Base-by-base conservation (phyloP, 306 rosid genomes). In the Pueraria montana region DNA sequence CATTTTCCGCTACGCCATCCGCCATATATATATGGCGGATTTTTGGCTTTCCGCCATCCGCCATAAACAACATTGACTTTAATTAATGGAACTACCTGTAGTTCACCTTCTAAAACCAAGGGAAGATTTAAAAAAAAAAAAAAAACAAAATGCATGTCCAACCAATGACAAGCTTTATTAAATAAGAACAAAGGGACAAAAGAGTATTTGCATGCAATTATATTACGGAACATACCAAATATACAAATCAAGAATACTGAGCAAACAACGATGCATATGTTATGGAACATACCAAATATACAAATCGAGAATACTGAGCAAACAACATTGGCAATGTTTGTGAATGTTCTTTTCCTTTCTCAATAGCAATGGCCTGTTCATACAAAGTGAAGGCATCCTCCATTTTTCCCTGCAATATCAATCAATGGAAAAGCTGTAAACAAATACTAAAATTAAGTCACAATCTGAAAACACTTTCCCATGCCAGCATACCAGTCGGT, bases 291-390 rank as follows among this genome's bases (percentile, higher is more conserved):
- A 96, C 99, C 99, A 96, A 84, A 87, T 88, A 87, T 23, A 90
- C 87, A 87, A 96, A 96, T 63, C 97, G 92, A 64, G 99, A 90
- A 82, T 88, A 94, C 83, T 96, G 99, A 49, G 97, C 97, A 81
- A 86, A 91, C 82, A 96, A 68, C 93, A 96, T 83, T 0, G 98
- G 92, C 77, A 96, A 88, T 7, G 90, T 84, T 83, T 90, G 98
- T 21, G 97, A 96, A 85, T 94, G 97, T 78, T 96, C 99, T 84
- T 96, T 96, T 80, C 98, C 99, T 78, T 91, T 94, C 75, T 96
- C 99, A 78, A 96, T 92, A 65, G 99, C 98, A 77, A 94, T 91
- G 75, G 98, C 97, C 70, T 94, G 99, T 76, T 96, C 99, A 71
- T 90, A 96, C 78, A 92, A 78, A 45, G 95, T 88, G 85, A 73